These are phyloP conservation scores for Penicillium italicum DNA, from an alignment of 2,329 filamentous ascomycete genomes.

Conservation along the genomic window DNA sequence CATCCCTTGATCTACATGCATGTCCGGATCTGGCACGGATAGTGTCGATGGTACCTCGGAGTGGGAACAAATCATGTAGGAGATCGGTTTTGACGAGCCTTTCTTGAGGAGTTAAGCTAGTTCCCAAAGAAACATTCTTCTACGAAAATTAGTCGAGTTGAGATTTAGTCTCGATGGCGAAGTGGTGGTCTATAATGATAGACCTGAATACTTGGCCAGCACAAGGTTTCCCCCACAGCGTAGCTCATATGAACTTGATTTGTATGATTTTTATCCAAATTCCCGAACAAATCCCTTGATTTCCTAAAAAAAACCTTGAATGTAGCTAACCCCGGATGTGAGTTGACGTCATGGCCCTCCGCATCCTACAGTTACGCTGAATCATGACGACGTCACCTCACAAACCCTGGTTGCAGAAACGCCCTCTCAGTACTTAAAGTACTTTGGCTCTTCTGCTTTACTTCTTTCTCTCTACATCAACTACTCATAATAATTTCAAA, in stretches of 20 bases:
- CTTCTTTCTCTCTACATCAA: not conserved
- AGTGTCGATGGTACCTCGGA: not conserved
- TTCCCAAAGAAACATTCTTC: not conserved
- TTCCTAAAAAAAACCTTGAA: not conserved
- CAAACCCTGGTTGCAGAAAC: slow-evolving; percentile 1
- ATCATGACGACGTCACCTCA: slow-evolving; percentile 12
- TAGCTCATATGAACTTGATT: not conserved
- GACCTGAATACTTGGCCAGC: not conserved
- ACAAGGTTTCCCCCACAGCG: not conserved
- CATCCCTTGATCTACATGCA: not conserved
- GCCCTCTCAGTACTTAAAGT: slow-evolving; percentile 1
- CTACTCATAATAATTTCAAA: not conserved
- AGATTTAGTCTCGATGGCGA: not conserved
- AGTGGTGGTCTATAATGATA: not conserved
- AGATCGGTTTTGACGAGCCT: not conserved
- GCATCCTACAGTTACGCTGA: slow-evolving; percentile 1
- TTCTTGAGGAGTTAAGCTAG: not conserved
- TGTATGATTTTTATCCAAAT: not conserved
- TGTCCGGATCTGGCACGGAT: not conserved
- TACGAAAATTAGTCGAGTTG: too few species aligned
- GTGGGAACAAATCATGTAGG: not conserved
- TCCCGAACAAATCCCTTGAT: not conserved
- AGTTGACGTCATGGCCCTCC: slow-evolving; percentile 10
- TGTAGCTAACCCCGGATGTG: not conserved
- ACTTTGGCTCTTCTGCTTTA: not conserved